A percentile compares a stretch with the other conserved stretches of the same genome.
These are phyloP conservation scores for Grifola frondosa DNA, from an alignment of 1,284 basidiomycete genomes.

Conservation along the genomic window DNA sequence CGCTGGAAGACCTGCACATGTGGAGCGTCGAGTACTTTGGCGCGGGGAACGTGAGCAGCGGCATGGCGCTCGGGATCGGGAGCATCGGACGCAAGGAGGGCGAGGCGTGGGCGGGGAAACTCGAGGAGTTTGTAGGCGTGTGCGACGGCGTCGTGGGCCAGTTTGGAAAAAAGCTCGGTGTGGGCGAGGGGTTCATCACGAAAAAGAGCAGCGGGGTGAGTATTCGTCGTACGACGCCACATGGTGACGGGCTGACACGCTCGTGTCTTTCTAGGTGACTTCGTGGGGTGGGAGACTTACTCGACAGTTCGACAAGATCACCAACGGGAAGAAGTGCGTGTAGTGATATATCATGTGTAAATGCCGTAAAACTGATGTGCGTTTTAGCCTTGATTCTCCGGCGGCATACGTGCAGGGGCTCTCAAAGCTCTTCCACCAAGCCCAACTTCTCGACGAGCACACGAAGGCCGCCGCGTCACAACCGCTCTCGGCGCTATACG, in stretches of 20 bases:
- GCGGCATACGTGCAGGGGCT: slow-evolving; percentile 83
- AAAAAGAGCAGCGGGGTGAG: slow-evolving; percentile 75
- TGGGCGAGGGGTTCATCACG: slow-evolving; percentile 78
- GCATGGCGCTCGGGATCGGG: slow-evolving; percentile 67
- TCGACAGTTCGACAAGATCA: slow-evolving; percentile 86
- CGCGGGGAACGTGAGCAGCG: slow-evolving; percentile 73
- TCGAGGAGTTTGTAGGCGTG: slow-evolving; percentile 71
- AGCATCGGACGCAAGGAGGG: slow-evolving; percentile 69
- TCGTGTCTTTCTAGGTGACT: slow-evolving; percentile 42
- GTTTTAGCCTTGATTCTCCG: slow-evolving; percentile 79
- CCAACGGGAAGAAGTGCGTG: slow-evolving; percentile 85
- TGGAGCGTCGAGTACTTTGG: slow-evolving; percentile 71
- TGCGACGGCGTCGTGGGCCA: slow-evolving; percentile 86
- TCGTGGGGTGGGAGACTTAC: slow-evolving; percentile 83
- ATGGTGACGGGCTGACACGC: slow-evolving; percentile 18
- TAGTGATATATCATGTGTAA: slow-evolving; percentile 15
- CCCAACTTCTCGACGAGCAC: slow-evolving; percentile 87
- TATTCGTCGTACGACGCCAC: slow-evolving; percentile 18
- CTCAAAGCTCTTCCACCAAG: slow-evolving; percentile 69
- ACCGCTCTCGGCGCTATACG: slow-evolving; percentile 69
- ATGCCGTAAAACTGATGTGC: slow-evolving; percentile 13
- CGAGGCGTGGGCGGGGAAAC: slow-evolving; percentile 66
- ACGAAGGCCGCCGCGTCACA: slow-evolving; percentile 69
- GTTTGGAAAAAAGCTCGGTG: slow-evolving; percentile 86
- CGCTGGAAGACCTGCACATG: slow-evolving; percentile 72